A percentile compares a stretch with the other conserved stretches of the same genome.
Evolutionary conservation across 306 rosid genomes (phyloP).

Genomic region (Gillenia trifoliata): DNA sequence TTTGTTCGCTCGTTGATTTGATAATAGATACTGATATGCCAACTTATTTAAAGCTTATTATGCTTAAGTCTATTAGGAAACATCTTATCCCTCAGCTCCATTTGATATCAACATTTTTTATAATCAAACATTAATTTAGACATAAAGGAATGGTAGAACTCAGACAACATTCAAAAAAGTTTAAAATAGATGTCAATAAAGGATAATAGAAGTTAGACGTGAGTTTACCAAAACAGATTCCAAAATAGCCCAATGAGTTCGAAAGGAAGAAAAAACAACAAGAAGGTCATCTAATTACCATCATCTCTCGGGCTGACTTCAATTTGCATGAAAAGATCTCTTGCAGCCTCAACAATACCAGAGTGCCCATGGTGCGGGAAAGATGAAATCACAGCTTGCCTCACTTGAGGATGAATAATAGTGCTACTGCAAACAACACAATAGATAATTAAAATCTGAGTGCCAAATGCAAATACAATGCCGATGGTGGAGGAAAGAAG

Average conservation of each 20-base stretch:
- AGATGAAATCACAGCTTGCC: constrained; percentile 47
- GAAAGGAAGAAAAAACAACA: background rate
- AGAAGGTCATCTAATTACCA: constrained; percentile 38
- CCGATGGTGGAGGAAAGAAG: background rate
- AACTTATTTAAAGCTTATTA: background rate
- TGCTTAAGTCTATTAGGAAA: background rate
- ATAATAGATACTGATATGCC: background rate
- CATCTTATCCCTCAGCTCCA: background rate
- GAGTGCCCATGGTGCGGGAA: constrained; percentile 85
- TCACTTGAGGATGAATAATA: constrained; percentile 38
- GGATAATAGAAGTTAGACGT: background rate
- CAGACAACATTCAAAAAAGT: background rate
- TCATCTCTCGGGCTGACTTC: constrained; percentile 56
- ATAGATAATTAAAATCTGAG: background rate
- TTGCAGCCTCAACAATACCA: constrained; percentile 80
- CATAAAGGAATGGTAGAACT: background rate
- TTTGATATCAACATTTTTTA: too few species aligned
- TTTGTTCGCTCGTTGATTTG: background rate
- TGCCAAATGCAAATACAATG: background rate
- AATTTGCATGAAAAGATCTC: constrained; percentile 74
- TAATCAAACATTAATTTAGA: too few species aligned
- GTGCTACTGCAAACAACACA: constrained; percentile 44
- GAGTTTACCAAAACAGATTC: background rate
- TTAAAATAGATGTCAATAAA: background rate
- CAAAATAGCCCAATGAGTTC: background rate